These are phyloP conservation scores for Solanum hybrid DNA, from an alignment of 305 asterid genomes.

Conservation along the genomic window DNA sequence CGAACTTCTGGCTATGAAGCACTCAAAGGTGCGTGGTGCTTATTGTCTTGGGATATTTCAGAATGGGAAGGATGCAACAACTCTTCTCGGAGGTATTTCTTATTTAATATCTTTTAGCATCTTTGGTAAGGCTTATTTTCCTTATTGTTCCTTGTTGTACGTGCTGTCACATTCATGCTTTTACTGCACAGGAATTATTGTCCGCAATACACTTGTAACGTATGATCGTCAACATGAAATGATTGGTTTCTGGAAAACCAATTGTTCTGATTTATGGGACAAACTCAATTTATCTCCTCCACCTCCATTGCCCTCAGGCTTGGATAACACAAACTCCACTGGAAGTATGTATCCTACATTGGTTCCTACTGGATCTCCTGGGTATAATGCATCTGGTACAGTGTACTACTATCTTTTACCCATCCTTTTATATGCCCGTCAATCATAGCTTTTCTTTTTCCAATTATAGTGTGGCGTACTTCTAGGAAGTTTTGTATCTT, in stretches of 20 bases:
- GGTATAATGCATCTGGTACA: constrained; percentile 7
- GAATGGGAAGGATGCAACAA: constrained; percentile 90
- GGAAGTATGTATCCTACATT: constrained; percentile 34
- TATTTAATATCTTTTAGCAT: neutral
- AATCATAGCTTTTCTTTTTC: neutral
- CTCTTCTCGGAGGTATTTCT: constrained; percentile 82
- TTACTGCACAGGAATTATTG: constrained; percentile 56
- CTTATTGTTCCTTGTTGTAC: neutral
- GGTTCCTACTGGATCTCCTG: constrained; percentile 44
- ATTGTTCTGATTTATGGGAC: constrained; percentile 89
- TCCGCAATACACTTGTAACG: constrained; percentile 89
- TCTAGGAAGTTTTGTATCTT: neutral
- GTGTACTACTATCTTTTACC: neutral
- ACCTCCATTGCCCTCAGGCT: constrained; percentile 38
- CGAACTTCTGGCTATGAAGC: constrained; percentile 31
- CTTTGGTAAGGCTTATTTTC: neutral
- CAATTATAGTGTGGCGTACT: neutral
- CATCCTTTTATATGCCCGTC: neutral
- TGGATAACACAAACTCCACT: constrained; percentile 31
- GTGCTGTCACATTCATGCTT: neutral
- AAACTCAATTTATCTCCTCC: constrained; percentile 45
- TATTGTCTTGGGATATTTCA: constrained; percentile 95
- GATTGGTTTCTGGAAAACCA: constrained; percentile 94
- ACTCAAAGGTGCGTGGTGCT: constrained; percentile 82
- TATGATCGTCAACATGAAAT: constrained; percentile 89